Percentiles rank a stretch among this genome's conserved stretches.
phyloP scores from a whole-genome alignment of 768 basidiomycete genomes.

The Termitomyces sp. region DNA sequence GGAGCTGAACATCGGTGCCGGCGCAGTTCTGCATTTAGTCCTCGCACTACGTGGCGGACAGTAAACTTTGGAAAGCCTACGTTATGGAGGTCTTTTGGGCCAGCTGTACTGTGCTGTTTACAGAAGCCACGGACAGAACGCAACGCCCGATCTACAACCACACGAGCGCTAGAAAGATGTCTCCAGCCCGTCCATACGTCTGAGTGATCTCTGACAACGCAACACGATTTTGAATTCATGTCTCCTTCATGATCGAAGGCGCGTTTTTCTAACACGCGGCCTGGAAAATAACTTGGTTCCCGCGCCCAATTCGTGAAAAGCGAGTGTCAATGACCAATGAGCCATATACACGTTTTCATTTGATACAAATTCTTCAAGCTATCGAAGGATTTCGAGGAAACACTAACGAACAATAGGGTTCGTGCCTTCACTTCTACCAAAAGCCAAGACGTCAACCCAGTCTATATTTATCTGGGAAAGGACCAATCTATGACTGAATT shows the following conservation, averaged over 20 bases:
- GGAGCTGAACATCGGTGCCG: constrained; percentile 79
- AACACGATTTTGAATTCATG: background rate
- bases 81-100: background rate
- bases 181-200: background rate
- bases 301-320: background rate
- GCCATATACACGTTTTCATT: background rate
- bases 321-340: background rate
- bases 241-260: background rate
- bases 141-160: background rate
- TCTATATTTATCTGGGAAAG: too few species aligned
- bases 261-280: background rate
- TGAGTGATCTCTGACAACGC: background rate
- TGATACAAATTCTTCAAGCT: background rate
- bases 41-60: constrained; percentile 90
- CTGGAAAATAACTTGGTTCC: background rate
- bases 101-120: constrained; percentile 9
- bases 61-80: constrained; percentile 24
- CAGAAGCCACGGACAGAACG: background rate
- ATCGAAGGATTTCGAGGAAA: background rate
- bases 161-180: background rate
- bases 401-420: background rate
- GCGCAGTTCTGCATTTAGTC: constrained; percentile 89
- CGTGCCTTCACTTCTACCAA: too few species aligned
- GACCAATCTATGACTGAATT: background rate
- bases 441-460: too few species aligned